Evolutionary conservation across 2,329 filamentous ascomycete species (phyloP).

Genomic region (Neonectria faginata): DNA sequence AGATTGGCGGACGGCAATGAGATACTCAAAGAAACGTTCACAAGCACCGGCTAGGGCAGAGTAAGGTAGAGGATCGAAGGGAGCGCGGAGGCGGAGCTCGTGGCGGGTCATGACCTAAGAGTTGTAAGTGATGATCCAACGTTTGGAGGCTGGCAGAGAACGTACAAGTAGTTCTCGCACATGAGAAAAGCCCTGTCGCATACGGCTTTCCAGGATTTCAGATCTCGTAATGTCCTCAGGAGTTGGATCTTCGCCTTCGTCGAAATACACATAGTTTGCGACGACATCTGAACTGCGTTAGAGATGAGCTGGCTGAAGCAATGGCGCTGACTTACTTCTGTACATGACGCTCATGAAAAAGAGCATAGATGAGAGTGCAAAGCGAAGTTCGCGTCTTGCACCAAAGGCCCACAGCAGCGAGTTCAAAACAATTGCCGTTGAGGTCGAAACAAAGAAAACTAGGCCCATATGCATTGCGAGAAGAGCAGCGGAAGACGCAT

Average conservation of each 20-base stretch:
- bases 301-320: not conserved
- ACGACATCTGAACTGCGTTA: slow-evolving; percentile 56
- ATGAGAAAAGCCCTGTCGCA: slow-evolving; percentile 70
- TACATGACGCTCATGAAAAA: slow-evolving; percentile 70
- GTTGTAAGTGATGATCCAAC: not conserved
- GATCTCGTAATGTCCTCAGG: slow-evolving; percentile 63
- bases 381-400: slow-evolving; percentile 68
- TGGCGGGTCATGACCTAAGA: slow-evolving; percentile 68
- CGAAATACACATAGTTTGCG: slow-evolving; percentile 69
- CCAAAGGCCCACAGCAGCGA: slow-evolving; percentile 73
- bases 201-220: slow-evolving; percentile 68
- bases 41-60: slow-evolving; percentile 66
- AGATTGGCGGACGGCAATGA: slow-evolving; percentile 68
- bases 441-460: slow-evolving; percentile 65
- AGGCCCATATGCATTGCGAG: slow-evolving; percentile 62
- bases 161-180: slow-evolving; percentile 66
- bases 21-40: slow-evolving; percentile 70
- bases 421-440: slow-evolving; percentile 66
- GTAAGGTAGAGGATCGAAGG: slow-evolving; percentile 68
- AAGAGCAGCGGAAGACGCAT: slow-evolving; percentile 50
- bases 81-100: slow-evolving; percentile 68
- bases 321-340: slow-evolving; percentile 53
- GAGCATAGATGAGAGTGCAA: slow-evolving; percentile 66
- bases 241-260: slow-evolving; percentile 64
- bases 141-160: not conserved